Percentiles rank a stretch among this genome's conserved stretches.
phyloP scores from a whole-genome alignment of 78 protist species.

The Pigoraptor vietnamica region DNA sequence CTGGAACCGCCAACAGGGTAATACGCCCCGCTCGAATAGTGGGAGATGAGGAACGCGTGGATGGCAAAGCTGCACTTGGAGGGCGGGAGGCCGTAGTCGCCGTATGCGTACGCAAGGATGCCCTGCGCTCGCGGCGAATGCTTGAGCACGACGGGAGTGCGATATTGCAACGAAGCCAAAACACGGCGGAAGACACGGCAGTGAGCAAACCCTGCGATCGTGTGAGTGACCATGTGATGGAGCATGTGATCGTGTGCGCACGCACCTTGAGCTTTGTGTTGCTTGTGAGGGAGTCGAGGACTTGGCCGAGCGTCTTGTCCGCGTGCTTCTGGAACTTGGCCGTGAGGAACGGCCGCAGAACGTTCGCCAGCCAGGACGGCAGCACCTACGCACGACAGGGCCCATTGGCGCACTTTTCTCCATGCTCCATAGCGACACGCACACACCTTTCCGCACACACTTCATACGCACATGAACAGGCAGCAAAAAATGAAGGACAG shows the following conservation, averaged over 20 bases:
- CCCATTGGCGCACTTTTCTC: background rate
- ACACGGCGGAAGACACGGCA: background rate
- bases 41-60: slow-evolving; percentile 4
- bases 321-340: background rate
- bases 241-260: background rate
- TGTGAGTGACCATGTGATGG: no score
- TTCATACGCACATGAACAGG: background rate
- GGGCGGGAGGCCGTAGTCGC: slow-evolving; percentile 26
- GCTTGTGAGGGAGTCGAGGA: background rate
- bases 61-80: background rate
- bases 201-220: no score
- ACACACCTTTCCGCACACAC: background rate
- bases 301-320: background rate
- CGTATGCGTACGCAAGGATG: background rate
- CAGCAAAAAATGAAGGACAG: background rate
- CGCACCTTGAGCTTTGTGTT: background rate
- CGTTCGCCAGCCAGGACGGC: background rate
- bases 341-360: background rate
- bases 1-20: slow-evolving; percentile 34
- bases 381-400: background rate
- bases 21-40: slow-evolving; percentile 14
- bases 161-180: background rate
- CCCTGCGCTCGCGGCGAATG: background rate
- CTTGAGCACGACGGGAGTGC: background rate
- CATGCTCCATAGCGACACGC: background rate